Conservation (phyloP, 495 filamentous ascomycete species). For the Penicillium pulvis region DNA sequence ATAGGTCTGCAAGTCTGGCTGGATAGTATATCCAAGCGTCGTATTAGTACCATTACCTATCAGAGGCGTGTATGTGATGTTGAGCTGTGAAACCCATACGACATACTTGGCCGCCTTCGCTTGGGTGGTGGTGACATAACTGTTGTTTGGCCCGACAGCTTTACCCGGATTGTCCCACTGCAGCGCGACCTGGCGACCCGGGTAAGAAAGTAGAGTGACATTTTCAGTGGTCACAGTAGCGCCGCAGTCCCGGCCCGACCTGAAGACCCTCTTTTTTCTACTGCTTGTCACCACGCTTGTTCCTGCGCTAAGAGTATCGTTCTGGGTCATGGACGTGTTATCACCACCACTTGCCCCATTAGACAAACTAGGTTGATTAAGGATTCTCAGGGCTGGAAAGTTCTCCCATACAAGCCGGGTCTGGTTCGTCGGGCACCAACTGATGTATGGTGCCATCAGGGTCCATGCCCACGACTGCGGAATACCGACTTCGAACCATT, state of each 20-base stretch:
- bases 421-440: slow-evolving; percentile 70
- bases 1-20: slow-evolving; percentile 65
- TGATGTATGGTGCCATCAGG: slow-evolving; percentile 81
- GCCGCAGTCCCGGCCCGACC: slow-evolving; percentile 44
- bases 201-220: slow-evolving; percentile 67
- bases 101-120: slow-evolving; percentile 67
- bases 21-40: slow-evolving; percentile 65
- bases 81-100: slow-evolving; percentile 80
- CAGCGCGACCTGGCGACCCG: slow-evolving; percentile 71
- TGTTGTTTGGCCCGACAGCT: slow-evolving; percentile 76
- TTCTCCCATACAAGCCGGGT: slow-evolving; percentile 87
- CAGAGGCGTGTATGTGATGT: slow-evolving; percentile 78
- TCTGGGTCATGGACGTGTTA: slow-evolving; percentile 54
- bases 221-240: slow-evolving; percentile 65
- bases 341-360: slow-evolving; percentile 60
- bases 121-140: slow-evolving; percentile 66
- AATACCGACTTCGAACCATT: slow-evolving; percentile 80
- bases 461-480: slow-evolving; percentile 91
- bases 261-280: slow-evolving; percentile 23
- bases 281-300: slow-evolving; percentile 31
- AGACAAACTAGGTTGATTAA: slow-evolving; percentile 65
- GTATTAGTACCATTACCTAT: slow-evolving; percentile 37
- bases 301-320: slow-evolving; percentile 36
- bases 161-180: slow-evolving; percentile 73
- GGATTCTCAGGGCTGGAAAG: slow-evolving; percentile 72